phyloP scores from a whole-genome alignment of 495 filamentous ascomycete genomes.

The Aspergillus affinis region DNA sequence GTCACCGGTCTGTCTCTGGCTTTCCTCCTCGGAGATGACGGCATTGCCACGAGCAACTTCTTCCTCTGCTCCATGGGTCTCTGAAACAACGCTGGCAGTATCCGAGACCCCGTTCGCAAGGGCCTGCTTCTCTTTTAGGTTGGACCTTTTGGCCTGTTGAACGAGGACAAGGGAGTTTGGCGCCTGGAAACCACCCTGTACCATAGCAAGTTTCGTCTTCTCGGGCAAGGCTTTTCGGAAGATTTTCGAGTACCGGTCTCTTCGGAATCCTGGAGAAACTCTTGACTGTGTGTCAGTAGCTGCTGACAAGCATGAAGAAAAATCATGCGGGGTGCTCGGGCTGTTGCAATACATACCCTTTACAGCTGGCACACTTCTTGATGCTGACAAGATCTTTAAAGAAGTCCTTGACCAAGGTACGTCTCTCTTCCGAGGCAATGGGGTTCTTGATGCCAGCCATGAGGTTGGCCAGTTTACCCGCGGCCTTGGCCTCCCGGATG shows the following conservation, averaged over 20 bases:
- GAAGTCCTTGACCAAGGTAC: slow-evolving; percentile 76
- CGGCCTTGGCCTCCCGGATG: slow-evolving; percentile 55
- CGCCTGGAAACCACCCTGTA: slow-evolving; percentile 64
- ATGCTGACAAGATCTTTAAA: slow-evolving; percentile 62
- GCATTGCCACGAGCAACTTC: slow-evolving; percentile 63
- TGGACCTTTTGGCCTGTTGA: slow-evolving; percentile 38
- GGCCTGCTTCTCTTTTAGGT: slow-evolving; percentile 33
- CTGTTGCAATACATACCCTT: slow-evolving; percentile 48
- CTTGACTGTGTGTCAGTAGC: slow-evolving; percentile 22
- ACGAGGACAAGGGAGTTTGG: slow-evolving; percentile 59
- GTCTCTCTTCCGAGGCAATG: slow-evolving; percentile 71
- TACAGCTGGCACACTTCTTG: slow-evolving; percentile 73
- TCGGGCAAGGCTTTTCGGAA: slow-evolving; percentile 75
- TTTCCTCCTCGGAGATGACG: slow-evolving; percentile 33
- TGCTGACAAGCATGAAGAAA: slow-evolving; percentile 7
- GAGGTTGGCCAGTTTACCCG: slow-evolving; percentile 45
- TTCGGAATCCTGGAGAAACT: slow-evolving; percentile 77
- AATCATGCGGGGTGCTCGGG: not conserved
- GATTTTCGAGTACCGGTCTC: slow-evolving; percentile 86
- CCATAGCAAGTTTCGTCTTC: slow-evolving; percentile 74
- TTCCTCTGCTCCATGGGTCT: slow-evolving; percentile 61
- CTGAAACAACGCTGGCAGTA: slow-evolving; percentile 27
- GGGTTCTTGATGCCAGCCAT: slow-evolving; percentile 72
- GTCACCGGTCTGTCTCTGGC: slow-evolving; percentile 32
- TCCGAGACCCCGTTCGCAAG: slow-evolving; percentile 25